phyloP scores from a whole-genome alignment of 2,329 filamentous ascomycete genomes.

The Stemphylium lycopersici region DNA sequence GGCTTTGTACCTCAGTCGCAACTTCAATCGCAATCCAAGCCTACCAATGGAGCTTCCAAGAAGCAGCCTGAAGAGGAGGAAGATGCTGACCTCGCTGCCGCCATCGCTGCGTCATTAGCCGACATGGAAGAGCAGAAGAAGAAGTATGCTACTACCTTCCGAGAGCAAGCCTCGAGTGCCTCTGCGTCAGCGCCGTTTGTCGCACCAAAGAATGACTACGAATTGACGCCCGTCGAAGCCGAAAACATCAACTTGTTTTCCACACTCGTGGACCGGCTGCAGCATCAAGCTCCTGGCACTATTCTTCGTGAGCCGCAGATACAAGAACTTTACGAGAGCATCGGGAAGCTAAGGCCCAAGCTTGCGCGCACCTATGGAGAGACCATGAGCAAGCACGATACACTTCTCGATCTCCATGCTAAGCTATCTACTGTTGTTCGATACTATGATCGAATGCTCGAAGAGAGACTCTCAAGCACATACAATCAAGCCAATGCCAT shows the following conservation, averaged over 20 bases:
- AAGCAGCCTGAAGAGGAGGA: conserved; percentile 72
- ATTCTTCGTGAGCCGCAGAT: conserved; percentile 97
- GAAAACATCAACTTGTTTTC: conserved; percentile 98
- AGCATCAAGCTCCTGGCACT: conserved; percentile 93
- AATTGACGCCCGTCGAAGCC: conserved; percentile 89
- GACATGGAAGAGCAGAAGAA: conserved; percentile 99
- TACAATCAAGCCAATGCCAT: conserved; percentile 75
- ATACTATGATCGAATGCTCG: conserved; percentile 97
- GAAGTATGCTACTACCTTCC: conserved; percentile 81
- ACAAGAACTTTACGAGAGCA: conserved; percentile 96
- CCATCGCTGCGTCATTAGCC: conserved; percentile 90
- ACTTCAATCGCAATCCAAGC: conserved; percentile 48
- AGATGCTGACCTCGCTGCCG: conserved; percentile 89
- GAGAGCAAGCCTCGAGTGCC: conserved; percentile 71
- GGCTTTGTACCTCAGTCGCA: conserved; percentile 74
- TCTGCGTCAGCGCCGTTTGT: conserved; percentile 55
- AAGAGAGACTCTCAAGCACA: conserved; percentile 90
- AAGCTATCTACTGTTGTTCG: conserved; percentile 95
- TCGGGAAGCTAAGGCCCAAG: conserved; percentile 90
- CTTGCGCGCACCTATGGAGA: conserved; percentile 94
- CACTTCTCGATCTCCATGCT: conserved; percentile 88
- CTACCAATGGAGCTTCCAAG: conserved; percentile 45
- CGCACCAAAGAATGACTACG: conserved; percentile 89
- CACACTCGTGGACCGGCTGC: conserved; percentile 89
- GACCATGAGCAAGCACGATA: conserved; percentile 99